These are phyloP conservation scores for Fusarium floridanum DNA, from an alignment of 2,329 filamentous ascomycete species.

Conservation along the genomic window DNA sequence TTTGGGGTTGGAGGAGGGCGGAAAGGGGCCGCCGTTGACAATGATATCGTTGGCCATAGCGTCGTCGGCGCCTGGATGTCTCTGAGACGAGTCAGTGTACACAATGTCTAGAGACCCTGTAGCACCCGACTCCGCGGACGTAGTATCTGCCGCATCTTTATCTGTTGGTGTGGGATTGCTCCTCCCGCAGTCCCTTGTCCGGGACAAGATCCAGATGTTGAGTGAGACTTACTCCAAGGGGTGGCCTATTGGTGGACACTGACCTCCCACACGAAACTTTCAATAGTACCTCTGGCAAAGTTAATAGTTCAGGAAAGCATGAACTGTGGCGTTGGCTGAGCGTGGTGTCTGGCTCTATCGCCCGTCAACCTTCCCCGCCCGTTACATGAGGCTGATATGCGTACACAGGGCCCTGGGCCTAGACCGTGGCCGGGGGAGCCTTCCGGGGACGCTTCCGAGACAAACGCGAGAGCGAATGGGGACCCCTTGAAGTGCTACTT, in stretches of 20 bases:
- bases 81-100: neutral
- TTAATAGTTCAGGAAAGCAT: neutral
- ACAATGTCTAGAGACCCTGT: neutral
- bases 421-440: neutral
- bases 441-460: neutral
- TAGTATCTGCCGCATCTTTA: neutral
- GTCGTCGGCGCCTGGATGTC: neutral
- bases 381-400: neutral
- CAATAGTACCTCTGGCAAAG: neutral
- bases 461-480: neutral
- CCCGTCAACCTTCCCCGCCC: too few species aligned
- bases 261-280: neutral
- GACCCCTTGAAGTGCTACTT: too few species aligned
- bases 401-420: neutral
- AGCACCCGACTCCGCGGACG: neutral
- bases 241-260: neutral
- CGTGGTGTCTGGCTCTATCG: too few species aligned
- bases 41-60: neutral
- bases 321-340: neutral
- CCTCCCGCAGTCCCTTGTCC: neutral
- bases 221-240: neutral
- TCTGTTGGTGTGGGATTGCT: neutral
- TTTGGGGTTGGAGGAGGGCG: neutral
- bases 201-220: neutral
- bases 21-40: neutral